These are phyloP conservation scores for Ramichloridium luteum DNA, from an alignment of 2,329 filamentous ascomycete species.

Conservation along the genomic window DNA sequence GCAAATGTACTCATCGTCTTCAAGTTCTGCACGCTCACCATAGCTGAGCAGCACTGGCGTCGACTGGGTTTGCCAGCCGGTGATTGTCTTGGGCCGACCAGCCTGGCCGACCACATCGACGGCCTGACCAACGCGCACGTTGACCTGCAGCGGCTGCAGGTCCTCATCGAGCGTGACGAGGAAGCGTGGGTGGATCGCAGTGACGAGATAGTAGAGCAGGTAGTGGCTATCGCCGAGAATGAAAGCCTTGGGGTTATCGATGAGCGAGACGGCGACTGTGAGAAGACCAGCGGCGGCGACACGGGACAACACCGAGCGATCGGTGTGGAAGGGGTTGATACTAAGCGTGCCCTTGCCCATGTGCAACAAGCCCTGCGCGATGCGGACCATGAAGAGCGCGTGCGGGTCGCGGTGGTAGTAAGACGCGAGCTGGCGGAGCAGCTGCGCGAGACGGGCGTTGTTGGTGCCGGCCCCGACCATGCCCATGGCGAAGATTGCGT, in stretches of 20 bases:
- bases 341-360: constrained; percentile 98
- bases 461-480: constrained; percentile 93
- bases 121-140: constrained; percentile 92
- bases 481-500: constrained; percentile 98
- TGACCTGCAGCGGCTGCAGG: constrained; percentile 84
- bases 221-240: constrained; percentile 67
- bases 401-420: constrained; percentile 98
- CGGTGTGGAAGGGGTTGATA: constrained; percentile 97
- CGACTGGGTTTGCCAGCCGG: constrained; percentile 98
- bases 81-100: constrained; percentile 95
- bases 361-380: constrained; percentile 91
- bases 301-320: constrained; percentile 85
- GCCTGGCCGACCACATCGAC: constrained; percentile 97
- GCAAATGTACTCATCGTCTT: constrained; percentile 94
- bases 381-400: constrained; percentile 96
- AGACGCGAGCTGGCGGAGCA: constrained; percentile 85
- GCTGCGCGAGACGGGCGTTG: constrained; percentile 89
- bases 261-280: constrained; percentile 81
- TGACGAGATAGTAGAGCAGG: constrained; percentile 91
- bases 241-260: constrained; percentile 78
- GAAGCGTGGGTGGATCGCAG: constrained; percentile 94
- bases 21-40: constrained; percentile 88
- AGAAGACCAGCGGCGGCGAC: constrained; percentile 83
- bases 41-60: constrained; percentile 93
- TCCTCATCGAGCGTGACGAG: constrained; percentile 92